Conservation (phyloP, 805 yeast genomes). For the Saccharomyces jurei region DNA sequence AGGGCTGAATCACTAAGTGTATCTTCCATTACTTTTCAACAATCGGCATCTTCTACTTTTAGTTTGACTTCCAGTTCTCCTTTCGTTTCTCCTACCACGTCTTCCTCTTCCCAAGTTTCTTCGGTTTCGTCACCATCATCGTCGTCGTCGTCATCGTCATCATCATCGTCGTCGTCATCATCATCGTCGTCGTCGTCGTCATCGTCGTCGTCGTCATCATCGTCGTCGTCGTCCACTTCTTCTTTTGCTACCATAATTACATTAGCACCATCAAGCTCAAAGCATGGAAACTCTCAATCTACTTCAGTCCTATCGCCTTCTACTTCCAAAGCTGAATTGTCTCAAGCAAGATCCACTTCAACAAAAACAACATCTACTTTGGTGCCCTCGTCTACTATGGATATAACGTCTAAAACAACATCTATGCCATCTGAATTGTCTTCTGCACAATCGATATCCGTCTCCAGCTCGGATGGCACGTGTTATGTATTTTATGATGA, state of each 20-base stretch:
- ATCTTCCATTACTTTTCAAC: background rate
- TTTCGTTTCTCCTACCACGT: background rate
- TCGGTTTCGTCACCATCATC: conserved; percentile 2
- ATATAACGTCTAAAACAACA: conserved; percentile 3
- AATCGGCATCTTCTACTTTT: background rate
- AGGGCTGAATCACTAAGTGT: background rate
- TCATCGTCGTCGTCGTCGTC: conserved; percentile 1
- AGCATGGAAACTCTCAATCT: background rate
- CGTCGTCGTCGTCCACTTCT: conserved; percentile 4
- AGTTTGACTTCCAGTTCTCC: background rate
- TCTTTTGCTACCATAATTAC: conserved; percentile 4
- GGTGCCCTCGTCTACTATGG: conserved; percentile 3
- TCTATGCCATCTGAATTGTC: conserved; percentile 1
- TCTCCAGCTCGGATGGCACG: conserved; percentile 15
- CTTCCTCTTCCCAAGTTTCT: background rate
- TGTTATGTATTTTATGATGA: conserved; percentile 22
- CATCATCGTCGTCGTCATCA: conserved; percentile 1
- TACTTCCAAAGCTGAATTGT: conserved; percentile 1
- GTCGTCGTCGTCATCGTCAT: conserved; percentile 1
- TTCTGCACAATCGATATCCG: conserved; percentile 7
- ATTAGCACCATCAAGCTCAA: background rate
- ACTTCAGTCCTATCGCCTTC: conserved; percentile 2
- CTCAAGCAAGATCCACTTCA: conserved; percentile 6
- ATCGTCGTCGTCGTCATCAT: conserved; percentile 1
- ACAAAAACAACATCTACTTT: conserved; percentile 8